phyloP scores from a whole-genome alignment of 345 rosid genomes.

The Acer campestre region DNA sequence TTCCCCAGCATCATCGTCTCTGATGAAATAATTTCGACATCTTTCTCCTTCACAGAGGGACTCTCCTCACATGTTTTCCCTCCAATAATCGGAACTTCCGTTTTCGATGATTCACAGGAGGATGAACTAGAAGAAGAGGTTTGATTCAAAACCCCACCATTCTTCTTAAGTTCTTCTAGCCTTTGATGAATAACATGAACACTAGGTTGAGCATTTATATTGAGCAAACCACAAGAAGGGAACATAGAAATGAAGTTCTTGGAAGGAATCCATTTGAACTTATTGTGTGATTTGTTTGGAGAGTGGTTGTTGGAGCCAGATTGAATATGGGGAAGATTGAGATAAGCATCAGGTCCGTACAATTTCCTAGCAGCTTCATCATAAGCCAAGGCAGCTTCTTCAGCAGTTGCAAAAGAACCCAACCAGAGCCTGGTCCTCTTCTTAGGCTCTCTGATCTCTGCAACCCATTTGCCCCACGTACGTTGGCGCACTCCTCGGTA shows the following conservation, averaged over 20 bases:
- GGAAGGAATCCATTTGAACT: slow-evolving; percentile 84
- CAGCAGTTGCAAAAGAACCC: slow-evolving; percentile 87
- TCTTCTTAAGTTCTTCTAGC: slow-evolving; percentile 79
- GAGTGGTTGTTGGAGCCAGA: slow-evolving; percentile 14
- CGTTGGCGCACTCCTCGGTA: slow-evolving; percentile 91
- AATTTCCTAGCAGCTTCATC: slow-evolving; percentile 78
- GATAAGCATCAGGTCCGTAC: slow-evolving; percentile 82
- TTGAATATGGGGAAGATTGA: slow-evolving; percentile 92
- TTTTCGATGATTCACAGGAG: slow-evolving; percentile 38
- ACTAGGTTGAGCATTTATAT: slow-evolving; percentile 83
- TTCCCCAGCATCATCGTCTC: slow-evolving; percentile 22
- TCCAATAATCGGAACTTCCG: slow-evolving; percentile 19
- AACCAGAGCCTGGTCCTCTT: slow-evolving; percentile 86
- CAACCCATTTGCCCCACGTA: slow-evolving; percentile 99
- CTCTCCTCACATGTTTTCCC: slow-evolving; percentile 29
- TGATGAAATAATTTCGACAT: slow-evolving; percentile 32
- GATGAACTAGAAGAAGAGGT: slow-evolving; percentile 46
- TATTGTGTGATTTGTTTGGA: slow-evolving; percentile 28
- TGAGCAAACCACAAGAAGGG: slow-evolving; percentile 80
- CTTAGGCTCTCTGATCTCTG: slow-evolving; percentile 95
- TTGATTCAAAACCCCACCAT: slow-evolving; percentile 43
- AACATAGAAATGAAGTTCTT: slow-evolving; percentile 85
- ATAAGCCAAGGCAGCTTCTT: slow-evolving; percentile 97
- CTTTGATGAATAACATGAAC: slow-evolving; percentile 85
- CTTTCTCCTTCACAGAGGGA: slow-evolving; percentile 30